Evolutionary conservation across 352 stramenopile species (phyloP), one percentile per base, ranked within the genome.

Genomic region (Phytophthora rubi): DNA sequence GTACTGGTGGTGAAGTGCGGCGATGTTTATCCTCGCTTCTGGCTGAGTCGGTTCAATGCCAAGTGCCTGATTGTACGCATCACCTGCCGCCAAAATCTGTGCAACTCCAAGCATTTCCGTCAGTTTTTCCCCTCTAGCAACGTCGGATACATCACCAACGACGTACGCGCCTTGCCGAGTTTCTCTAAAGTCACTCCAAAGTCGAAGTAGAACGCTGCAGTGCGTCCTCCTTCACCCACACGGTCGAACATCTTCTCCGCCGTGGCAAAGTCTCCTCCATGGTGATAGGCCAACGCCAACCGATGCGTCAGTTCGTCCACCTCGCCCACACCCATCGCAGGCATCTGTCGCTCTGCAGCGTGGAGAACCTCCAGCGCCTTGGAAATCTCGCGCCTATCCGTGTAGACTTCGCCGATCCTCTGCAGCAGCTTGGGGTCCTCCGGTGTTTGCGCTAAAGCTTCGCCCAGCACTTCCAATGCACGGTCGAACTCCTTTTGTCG

Each of bases 21-120:
- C 88, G 42, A 95, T 72, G 62, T 93, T 93, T 26, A 93, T 69
- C 63, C 79, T 82, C 33, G 85, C 88, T 21, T 75, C 33, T 23
- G 68, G 39, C 10, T 80, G 63, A 2, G 56, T 64, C 16, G 69
- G 70, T 16, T 84, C 61, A 4, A 82, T 59, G 12, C 47, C 56
- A 10, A 90, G 59, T 23, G 80, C 82, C 12, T 61, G 47, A 39
- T 83, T 81, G 68, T 84, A 90, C 59, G 75, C 79, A 16, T 65
- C 58, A n/a, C 65, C 74, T 16, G 82, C 80, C 10, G 79, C 68
- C 32, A 78, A n/a, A 35, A 89, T 79, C 82, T 90, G 21, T 8
- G 18, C 59, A 33, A 37, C 45, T 33, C 33, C 16, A 51, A 71
- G n/a, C 4, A 32, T n/a, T n/a, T 45, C 26, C 61, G 44, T 73